Evolutionary conservation across 495 filamentous ascomycete genomes (phyloP).

Genomic region (Lasiosphaeris hirsuta): DNA sequence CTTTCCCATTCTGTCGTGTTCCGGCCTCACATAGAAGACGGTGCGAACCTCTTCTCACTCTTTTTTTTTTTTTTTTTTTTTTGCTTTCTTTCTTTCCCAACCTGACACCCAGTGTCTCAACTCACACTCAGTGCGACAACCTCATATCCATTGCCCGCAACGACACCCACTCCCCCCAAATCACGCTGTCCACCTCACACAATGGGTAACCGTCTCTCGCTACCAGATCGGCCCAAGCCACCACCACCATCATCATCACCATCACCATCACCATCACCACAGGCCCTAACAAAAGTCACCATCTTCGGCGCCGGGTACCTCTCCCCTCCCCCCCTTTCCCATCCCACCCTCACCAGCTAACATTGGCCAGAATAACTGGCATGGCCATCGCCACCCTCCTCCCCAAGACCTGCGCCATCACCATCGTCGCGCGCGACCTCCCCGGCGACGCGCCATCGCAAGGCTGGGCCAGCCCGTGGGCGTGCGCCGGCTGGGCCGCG

Average conservation of each 20-base stretch:
- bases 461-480: slow-evolving; percentile 29
- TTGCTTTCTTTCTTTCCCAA: too few relatives aligned
- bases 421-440: slow-evolving; percentile 20
- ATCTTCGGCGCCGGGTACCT: slow-evolving; percentile 20
- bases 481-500: slow-evolving; percentile 27
- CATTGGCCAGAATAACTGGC: slow-evolving; percentile 16
- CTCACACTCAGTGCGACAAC: too few relatives aligned
- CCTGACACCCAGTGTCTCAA: too few relatives aligned
- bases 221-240: too few relatives aligned
- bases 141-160: too few relatives aligned
- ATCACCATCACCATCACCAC: too few relatives aligned
- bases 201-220: not conserved
- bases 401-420: slow-evolving; percentile 6
- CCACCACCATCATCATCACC: too few relatives aligned
- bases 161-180: not conserved
- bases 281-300: slow-evolving; percentile 14
- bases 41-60: too few relatives aligned
- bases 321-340: not conserved
- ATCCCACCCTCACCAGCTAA: not conserved
- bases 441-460: slow-evolving; percentile 14
- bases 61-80: too few relatives aligned
- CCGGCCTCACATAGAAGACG: too few relatives aligned
- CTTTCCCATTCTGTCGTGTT: too few relatives aligned
- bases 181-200: too few relatives aligned
- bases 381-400: slow-evolving; percentile 12